phyloP scores from a whole-genome alignment of 2,329 filamentous ascomycete species.

The Pyrenochaeta sp. region DNA sequence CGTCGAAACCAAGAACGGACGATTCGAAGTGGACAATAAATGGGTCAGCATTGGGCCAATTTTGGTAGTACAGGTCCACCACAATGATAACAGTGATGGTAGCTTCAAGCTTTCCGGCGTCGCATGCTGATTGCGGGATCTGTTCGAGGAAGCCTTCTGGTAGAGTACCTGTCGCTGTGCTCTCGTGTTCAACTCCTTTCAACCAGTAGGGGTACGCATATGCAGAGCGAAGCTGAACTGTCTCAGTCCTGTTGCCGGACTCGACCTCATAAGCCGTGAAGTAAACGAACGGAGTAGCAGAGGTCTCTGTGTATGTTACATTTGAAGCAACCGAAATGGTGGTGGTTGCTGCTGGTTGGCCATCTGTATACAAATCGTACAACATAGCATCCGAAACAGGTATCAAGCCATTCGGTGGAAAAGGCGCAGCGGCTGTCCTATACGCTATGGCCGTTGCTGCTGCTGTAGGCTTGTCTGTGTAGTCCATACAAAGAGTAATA shows the following conservation, averaged over 20 bases:
- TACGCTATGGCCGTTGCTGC: conserved; percentile 40
- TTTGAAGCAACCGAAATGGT: conserved; percentile 34
- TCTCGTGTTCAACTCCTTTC: conserved; percentile 36
- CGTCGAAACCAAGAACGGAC: conserved; percentile 35
- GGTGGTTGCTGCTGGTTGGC: conserved; percentile 29
- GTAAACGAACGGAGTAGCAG: conserved; percentile 53
- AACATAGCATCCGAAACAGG: conserved; percentile 17
- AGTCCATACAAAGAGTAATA: conserved; percentile 29
- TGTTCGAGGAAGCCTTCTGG: conserved; percentile 49
- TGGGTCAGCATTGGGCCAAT: conserved; percentile 20
- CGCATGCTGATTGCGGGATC: conserved; percentile 42
- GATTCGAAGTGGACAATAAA: conserved; percentile 42
- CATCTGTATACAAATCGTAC: conserved; percentile 23
- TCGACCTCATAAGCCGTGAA: conserved; percentile 56
- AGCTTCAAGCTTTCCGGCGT: conserved; percentile 49
- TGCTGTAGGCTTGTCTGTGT: conserved; percentile 42
- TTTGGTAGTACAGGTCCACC: conserved; percentile 49
- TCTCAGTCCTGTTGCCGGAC: conserved; percentile 41
- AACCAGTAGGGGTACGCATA: conserved; percentile 50
- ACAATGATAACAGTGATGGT: conserved; percentile 54
- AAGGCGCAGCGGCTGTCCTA: conserved; percentile 27
- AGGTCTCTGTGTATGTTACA: conserved; percentile 33
- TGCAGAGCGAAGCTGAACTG: conserved; percentile 44
- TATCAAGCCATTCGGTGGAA: conserved; percentile 34
- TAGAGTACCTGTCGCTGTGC: conserved; percentile 40